A percentile compares a stretch with the other conserved stretches of the same genome.
These are phyloP conservation scores for Hypoxylon cercidicola DNA, from an alignment of 495 filamentous ascomycete species.

Conservation along the genomic window DNA sequence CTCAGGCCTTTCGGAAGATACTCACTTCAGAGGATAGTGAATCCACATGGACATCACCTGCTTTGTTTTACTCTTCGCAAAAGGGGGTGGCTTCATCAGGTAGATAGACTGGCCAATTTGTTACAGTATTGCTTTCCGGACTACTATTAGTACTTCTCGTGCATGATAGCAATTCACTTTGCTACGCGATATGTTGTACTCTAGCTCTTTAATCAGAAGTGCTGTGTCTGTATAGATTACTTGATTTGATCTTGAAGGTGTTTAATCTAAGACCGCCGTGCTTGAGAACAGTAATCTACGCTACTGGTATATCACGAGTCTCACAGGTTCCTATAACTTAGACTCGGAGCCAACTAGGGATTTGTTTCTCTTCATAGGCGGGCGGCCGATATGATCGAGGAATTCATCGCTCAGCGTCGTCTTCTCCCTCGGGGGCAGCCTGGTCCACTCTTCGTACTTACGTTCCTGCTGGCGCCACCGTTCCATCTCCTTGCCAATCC, in stretches of 20 bases:
- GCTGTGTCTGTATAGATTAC: too few relatives aligned
- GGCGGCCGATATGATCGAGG: constrained; percentile 58
- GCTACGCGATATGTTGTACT: constrained; percentile 4
- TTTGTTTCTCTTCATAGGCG: constrained; percentile 18
- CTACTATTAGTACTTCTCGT: background rate
- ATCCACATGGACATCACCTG: constrained; percentile 13
- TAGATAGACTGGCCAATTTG: constrained; percentile 49
- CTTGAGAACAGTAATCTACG: too few relatives aligned
- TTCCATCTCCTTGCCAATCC: constrained; percentile 70
- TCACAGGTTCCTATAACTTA: constrained; percentile 34
- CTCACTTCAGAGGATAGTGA: background rate
- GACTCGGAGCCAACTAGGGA: constrained; percentile 9
- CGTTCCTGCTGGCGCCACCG: constrained; percentile 72
- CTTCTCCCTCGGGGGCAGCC: constrained; percentile 62
- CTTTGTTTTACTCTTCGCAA: constrained; percentile 34
- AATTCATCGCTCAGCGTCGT: constrained; percentile 67
- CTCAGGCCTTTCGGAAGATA: constrained; percentile 20
- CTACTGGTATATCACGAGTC: background rate
- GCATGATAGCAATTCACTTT: constrained; percentile 7
- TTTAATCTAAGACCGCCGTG: too few relatives aligned
- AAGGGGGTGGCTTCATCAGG: constrained; percentile 38
- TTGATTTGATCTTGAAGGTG: too few relatives aligned
- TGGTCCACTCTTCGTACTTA: constrained; percentile 66
- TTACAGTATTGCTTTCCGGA: constrained; percentile 39
- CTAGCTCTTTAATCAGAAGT: background rate